Evolutionary conservation across 1,284 basidiomycete species (phyloP), one percentile per base, ranked within the genome.

Genomic region (Pascua guehoae): DNA sequence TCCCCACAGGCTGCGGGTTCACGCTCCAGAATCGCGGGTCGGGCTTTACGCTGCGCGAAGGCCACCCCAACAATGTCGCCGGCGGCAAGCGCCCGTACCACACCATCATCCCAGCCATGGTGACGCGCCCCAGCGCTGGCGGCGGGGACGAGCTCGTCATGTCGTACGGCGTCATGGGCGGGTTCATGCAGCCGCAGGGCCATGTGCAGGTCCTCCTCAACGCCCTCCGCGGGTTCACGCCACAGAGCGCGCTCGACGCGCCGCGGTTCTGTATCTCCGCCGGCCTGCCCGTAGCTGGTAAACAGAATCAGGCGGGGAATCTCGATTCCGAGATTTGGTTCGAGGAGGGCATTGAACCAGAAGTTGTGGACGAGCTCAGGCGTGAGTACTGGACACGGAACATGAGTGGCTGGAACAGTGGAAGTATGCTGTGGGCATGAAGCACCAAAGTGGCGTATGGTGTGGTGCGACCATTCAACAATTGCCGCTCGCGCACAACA

Each of bases 1-100:
- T 98, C 41, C 95, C 95, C 0, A 86, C 88, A 63, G 92, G 88
- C 0, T 95, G 91, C 68, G 95, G 95, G 0, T 98, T 98, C 72
- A 97, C 93, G 0, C 81, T 98, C 10, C 95, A 98, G 75, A 96
- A 96, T 76, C 84, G 95, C 57, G 95, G 95, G 2, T 82, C 85
- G 8, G 88, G 88, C 12, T 98, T 98, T 73, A 81, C 85, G 7
- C 80, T 97, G 17, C 79, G 82, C 50, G 84, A 89, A 58, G 85
- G 84, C 0, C 94, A 97, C 72, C 87, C 90, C 0, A 98, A 98
- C 74, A 83, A 81, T 42, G 78, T 89, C 58, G 77, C 84, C 82
- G 87, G 88, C 24, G 85, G 88, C 8, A 96, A 96, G 79, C 82
- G 91, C 15, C 92, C 93, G 2, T 96, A 94, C 74, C 93, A 97